Evolutionary conservation across 1,284 basidiomycete species (phyloP), one percentile per base, ranked within the genome.

Genomic region (Pholiota adiposa): DNA sequence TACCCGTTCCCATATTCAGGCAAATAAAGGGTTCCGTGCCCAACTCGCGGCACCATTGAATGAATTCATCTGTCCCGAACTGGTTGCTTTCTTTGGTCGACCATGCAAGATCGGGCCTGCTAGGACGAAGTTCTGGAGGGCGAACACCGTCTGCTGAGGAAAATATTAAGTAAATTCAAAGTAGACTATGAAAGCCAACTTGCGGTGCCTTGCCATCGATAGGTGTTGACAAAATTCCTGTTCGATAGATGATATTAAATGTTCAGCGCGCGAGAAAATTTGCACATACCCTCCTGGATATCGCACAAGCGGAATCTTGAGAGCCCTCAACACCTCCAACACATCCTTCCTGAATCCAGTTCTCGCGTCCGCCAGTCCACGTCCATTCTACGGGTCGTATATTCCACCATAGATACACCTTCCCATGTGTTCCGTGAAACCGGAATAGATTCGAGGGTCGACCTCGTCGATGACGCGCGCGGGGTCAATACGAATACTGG

Each of bases 41-140:
- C 27, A 81, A 74, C 48, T 72, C 75, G 46, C 76, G 77, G 65
- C 81, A 85, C 80, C 79, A 83, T 52, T 72, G 64, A 21, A 82
- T 78, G 65, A 82, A 81, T 59, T 81, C 79, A 56, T 74, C 73
- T 70, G 86, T 88, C 23, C 87, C 87, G 62, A 89, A 89, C 67
- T 78, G 77, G 63, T 89, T 89, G 59, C 80, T 81, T 70, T 89
- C 87, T 62, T 85, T 82, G 1, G 79, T 80, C 31, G 84, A 73
- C 87, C 86, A 89, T 2, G 87, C 87, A n/a, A 88, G 77, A 70
- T 89, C 86, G 19, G 85, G 83, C 40, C 83, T 72, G 27, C 83
- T 79, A 36, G 83, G 85, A 29, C 87, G 76, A 9, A 78, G 63
- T 25, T 79, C 75, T 54, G 77, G 76, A 2, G 86, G 85, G 1